These are phyloP conservation scores for Colletotrichum tofieldiae DNA, from an alignment of 2,329 filamentous ascomycete genomes.

Conservation along the genomic window DNA sequence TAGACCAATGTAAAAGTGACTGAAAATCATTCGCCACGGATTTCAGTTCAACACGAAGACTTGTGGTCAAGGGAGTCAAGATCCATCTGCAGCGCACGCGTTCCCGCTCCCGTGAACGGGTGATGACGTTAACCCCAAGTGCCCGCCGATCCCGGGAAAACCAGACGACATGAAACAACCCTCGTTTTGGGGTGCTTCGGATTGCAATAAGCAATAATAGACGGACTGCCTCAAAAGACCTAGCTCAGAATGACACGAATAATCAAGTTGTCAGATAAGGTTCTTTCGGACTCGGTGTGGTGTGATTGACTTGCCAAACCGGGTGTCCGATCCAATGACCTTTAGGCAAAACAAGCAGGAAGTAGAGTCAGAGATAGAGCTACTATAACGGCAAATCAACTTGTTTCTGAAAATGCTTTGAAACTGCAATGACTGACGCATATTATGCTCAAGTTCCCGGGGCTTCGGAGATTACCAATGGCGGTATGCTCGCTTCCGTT, in stretches of 20 bases:
- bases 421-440: slow-evolving; percentile 8
- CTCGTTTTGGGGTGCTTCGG: slow-evolving; percentile 6
- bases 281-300: not conserved
- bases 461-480: not conserved
- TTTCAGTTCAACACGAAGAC: too few species aligned
- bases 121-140: not conserved
- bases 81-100: not conserved
- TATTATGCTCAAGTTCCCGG: not conserved
- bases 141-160: not conserved
- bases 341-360: not conserved
- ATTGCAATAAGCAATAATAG: not conserved
- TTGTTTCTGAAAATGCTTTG: not conserved
- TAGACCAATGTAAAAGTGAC: not conserved
- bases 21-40: too few species aligned
- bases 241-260: not conserved
- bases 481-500: too few species aligned
- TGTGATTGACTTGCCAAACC: slow-evolving; percentile 10
- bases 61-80: not conserved
- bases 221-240: slow-evolving; percentile 2
- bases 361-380: not conserved
- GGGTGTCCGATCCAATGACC: slow-evolving; percentile 20
- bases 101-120: not conserved
- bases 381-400: not conserved
- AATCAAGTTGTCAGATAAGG: not conserved
- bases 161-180: slow-evolving; percentile 26